Evolutionary conservation across 169 alveolate genomes (phyloP), one percentile per base, ranked within the genome.

Genomic region (Eimeria falciformis): DNA sequence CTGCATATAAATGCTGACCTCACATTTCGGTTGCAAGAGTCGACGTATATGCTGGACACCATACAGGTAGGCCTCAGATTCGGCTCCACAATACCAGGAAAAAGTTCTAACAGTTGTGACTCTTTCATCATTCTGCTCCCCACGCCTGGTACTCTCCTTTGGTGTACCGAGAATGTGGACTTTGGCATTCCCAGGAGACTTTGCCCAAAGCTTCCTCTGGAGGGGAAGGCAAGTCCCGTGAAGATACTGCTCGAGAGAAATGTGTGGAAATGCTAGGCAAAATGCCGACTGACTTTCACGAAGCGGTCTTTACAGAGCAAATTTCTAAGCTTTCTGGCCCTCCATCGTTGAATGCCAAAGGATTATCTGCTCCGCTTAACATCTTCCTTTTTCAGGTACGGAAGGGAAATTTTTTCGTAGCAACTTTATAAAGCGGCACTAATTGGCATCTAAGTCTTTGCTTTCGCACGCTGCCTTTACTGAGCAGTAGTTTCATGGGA

Each of bases 1-100:
- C 97, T 98, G 58, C 99, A 98, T 94, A 97, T 98, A 66, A 97
- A 97, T 92, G 99, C 99, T 37, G 99, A 98, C 89, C 93, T 98
- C 89, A 97, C 99, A 37, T 98, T 96, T 96, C 96, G 99, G 83
- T 95, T 97, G 56, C 96, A 97, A 92, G 99, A 98, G 94, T 96
- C 98, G 40, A 86, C 95, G 82, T 98, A 95, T 92, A 97, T 98
- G 97, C 95, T 97, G 92, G 95, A 94, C 90, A 97, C 99, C 29
- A 96, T 98, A 65, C 96, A 97, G 91, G 93, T 89, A 25, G 11
- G 25, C 40, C 40, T 14, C 90, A 37, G 58, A 1, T 21, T 18
- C 58, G 14, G 37, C 75, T 17, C 25, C 25, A n/a, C 65, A 53
- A 17, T 17, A 0, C 65, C 17, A 53, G 17, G 5, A 53, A 53